These are phyloP conservation scores for Venturiaceae sp. DNA, from an alignment of 2,329 filamentous ascomycete species.

Conservation along the genomic window DNA sequence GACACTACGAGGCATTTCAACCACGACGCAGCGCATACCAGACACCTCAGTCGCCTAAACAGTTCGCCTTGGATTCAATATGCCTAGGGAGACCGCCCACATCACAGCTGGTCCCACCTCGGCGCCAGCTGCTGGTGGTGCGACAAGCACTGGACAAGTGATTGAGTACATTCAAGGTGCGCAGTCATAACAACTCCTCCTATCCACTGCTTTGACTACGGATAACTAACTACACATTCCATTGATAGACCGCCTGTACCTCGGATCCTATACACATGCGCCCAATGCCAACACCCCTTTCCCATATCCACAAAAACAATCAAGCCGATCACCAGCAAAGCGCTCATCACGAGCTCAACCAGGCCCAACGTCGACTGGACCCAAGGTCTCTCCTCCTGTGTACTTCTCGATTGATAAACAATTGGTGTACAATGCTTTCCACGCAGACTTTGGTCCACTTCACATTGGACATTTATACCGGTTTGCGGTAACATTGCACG, in stretches of 20 bases:
- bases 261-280: slow-evolving; percentile 79
- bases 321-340: slow-evolving; percentile 63
- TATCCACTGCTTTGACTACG: neutral
- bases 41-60: neutral
- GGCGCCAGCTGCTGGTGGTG: neutral
- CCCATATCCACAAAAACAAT: slow-evolving; percentile 57
- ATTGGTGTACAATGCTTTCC: slow-evolving; percentile 94
- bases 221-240: neutral
- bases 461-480: slow-evolving; percentile 97
- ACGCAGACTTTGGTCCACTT: slow-evolving; percentile 94
- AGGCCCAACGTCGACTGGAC: slow-evolving; percentile 43
- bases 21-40: neutral
- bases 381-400: slow-evolving; percentile 56
- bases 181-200: slow-evolving; percentile 19
- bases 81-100: slow-evolving; percentile 3
- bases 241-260: slow-evolving; percentile 74
- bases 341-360: slow-evolving; percentile 57
- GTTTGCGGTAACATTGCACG: slow-evolving; percentile 92
- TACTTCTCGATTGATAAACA: slow-evolving; percentile 94
- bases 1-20: neutral
- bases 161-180: slow-evolving; percentile 94
- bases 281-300: slow-evolving; percentile 78
- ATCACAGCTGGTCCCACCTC: neutral
- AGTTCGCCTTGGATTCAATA: neutral
- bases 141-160: slow-evolving; percentile 59